Base-by-base conservation (phyloP, 768 basidiomycete species). In the Trametes maxima region DNA sequence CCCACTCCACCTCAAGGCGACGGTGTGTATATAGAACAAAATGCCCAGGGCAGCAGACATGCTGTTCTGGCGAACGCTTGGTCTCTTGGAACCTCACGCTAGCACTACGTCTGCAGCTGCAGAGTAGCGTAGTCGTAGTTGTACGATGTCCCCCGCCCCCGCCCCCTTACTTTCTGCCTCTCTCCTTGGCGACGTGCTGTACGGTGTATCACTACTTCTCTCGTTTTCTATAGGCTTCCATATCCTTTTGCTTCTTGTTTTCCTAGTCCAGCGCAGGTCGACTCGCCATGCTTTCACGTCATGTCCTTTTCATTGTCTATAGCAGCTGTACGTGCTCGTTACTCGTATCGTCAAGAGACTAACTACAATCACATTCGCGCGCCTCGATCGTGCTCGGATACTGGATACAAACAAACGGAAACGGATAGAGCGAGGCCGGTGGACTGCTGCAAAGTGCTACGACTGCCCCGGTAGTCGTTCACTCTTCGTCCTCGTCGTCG, bases 401-500 rank as follows among this genome's bases (percentile, higher is more conserved):
- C 28, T 33, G 28, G 28, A 33, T 33, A 33, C 28, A 33, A 8
- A 33, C 28, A 33, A 8, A 33, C 28, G 28, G 28, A 33, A 33
- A 33, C 28, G 28, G 28, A n/a, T n/a, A n/a, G n/a, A n/a, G n/a
- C n/a, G n/a, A 33, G 8, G 28, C 3, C 28, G 3, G 28, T 8
- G 28, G 28, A 33, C 28, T 33, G 8, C 28, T 33, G 8, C 28
- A 8, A 33, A 33, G 28, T 3, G 28, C 28, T 33, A 33, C 28
- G 28, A 33, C 28, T 33, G 28, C 28, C n/a, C 28, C 28, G 28
- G 28, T 33, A 14, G 40, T 53, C 50, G 40, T 40, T 48, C 56
- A 69, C 64, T 85, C 82, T 51, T 88, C 86, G 52, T 90, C 91
- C 37, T 89, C 89, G 60, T 87, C 87, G 55, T 87, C 85, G 35